These are phyloP conservation scores for Neurospora sp. DNA, from an alignment of 495 filamentous ascomycete genomes.

Conservation along the genomic window DNA sequence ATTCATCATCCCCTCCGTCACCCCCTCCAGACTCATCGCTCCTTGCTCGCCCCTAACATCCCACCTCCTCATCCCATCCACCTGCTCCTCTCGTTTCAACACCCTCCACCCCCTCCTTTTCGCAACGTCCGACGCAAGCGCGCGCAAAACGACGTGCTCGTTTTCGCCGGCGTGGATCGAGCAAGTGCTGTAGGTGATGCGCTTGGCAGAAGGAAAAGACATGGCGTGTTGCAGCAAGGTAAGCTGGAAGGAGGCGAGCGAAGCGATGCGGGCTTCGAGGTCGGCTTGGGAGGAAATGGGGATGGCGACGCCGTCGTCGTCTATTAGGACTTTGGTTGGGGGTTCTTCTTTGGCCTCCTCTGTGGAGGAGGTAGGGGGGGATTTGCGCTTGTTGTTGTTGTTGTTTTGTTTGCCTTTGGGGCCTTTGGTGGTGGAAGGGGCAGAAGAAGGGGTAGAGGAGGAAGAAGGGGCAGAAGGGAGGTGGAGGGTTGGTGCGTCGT, in stretches of 20 bases:
- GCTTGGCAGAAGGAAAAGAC: constrained; percentile 62
- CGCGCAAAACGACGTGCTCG: constrained; percentile 65
- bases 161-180: constrained; percentile 82
- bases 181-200: constrained; percentile 86
- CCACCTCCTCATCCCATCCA: constrained; percentile 62
- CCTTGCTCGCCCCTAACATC: constrained; percentile 50
- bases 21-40: constrained; percentile 25
- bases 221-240: constrained; percentile 73
- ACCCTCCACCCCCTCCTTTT: constrained; percentile 64
- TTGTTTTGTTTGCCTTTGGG: constrained; percentile 11
- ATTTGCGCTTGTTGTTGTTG: constrained; percentile 37
- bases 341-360: constrained; percentile 20
- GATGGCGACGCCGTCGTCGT: constrained; percentile 39
- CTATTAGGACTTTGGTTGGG: constrained; percentile 22
- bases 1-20: constrained; percentile 52
- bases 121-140: constrained; percentile 57
- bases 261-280: constrained; percentile 48
- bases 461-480: constrained; percentile 36
- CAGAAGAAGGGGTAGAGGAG: constrained; percentile 29
- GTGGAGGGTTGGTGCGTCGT: constrained; percentile 57
- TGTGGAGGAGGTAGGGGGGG: neutral
- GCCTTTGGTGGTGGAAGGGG: neutral
- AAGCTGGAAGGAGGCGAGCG: constrained; percentile 69
- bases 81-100: constrained; percentile 57
- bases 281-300: constrained; percentile 31